These are phyloP conservation scores for Didymella keratinophila DNA, from an alignment of 2,329 filamentous ascomycete genomes.

Conservation along the genomic window DNA sequence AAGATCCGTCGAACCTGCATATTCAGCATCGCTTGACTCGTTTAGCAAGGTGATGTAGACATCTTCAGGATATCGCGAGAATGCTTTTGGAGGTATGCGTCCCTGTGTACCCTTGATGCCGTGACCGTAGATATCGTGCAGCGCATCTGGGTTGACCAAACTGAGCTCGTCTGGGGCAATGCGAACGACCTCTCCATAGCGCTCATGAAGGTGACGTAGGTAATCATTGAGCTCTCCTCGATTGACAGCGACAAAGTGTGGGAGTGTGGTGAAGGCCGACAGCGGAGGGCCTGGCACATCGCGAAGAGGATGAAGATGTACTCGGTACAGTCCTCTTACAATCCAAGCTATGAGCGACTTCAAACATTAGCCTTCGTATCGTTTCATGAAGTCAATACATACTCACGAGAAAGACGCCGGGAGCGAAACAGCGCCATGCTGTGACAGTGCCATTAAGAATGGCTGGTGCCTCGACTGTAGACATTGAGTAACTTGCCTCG, in stretches of 20 bases:
- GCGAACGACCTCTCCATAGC: background rate
- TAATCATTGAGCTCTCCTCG: background rate
- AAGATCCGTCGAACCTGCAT: conserved; percentile 53
- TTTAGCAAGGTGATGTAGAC: background rate
- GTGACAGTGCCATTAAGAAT: background rate
- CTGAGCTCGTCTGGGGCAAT: background rate
- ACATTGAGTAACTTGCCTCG: background rate
- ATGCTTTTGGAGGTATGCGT: conserved; percentile 1
- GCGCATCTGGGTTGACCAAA: background rate
- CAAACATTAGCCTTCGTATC: background rate
- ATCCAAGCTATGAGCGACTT: background rate
- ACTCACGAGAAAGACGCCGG: background rate
- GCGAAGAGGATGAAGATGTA: background rate
- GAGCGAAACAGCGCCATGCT: background rate
- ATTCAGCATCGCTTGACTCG: conserved; percentile 35
- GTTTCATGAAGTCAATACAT: background rate
- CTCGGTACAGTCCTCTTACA: background rate
- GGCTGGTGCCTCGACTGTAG: background rate
- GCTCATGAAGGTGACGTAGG: background rate
- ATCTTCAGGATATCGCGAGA: background rate
- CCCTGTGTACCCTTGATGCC: background rate
- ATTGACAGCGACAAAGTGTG: background rate
- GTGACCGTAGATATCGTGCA: background rate
- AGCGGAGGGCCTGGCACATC: background rate
- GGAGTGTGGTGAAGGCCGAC: background rate